Percentiles rank a stretch among this genome's conserved stretches.
Conservation (phyloP, 176 grass and related monocot genomes). For the Calamus simplicifolius region DNA sequence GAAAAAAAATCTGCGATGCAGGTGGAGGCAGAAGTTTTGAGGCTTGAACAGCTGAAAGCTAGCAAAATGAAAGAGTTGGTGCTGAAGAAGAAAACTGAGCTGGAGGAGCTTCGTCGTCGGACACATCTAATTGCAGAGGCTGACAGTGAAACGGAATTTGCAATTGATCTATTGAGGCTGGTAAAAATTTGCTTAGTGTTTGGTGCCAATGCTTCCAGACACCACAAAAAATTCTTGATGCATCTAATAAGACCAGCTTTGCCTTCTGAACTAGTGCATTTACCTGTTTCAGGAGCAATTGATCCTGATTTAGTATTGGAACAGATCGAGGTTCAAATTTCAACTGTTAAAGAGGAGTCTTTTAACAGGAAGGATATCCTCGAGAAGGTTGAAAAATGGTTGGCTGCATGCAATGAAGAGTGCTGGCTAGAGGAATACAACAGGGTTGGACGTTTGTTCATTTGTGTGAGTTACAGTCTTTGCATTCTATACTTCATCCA, state of each 20-base stretch:
- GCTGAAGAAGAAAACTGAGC: conserved; percentile 76
- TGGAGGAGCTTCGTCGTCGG: conserved; percentile 59
- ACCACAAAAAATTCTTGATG: too few species aligned
- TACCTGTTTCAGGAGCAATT: conserved; percentile 50
- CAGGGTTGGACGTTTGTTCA: conserved; percentile 42
- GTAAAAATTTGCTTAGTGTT: conserved; percentile 18
- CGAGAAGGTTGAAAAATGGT: conserved; percentile 65
- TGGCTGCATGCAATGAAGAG: conserved; percentile 71
- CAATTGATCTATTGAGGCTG: conserved; percentile 67
- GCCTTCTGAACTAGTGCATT: not conserved
- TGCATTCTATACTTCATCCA: not conserved
- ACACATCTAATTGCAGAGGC: conserved; percentile 52
- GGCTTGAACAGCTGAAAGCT: conserved; percentile 69
- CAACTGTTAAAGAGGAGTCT: conserved; percentile 60
- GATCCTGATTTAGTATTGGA: conserved; percentile 49
- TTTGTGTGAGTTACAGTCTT: not conserved
- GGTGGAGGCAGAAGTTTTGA: conserved; percentile 83
- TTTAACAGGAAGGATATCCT: conserved; percentile 76
- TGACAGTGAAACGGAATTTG: conserved; percentile 55
- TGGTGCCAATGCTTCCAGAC: too few species aligned
- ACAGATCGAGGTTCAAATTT: conserved; percentile 52
- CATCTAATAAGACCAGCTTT: too few species aligned
- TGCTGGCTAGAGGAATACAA: conserved; percentile 91
- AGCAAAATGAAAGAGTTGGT: conserved; percentile 85
- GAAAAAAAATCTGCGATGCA: conserved; percentile 17